Conservation (phyloP, 2,329 filamentous ascomycete species). For the Beauveria scarabaeidicola region DNA sequence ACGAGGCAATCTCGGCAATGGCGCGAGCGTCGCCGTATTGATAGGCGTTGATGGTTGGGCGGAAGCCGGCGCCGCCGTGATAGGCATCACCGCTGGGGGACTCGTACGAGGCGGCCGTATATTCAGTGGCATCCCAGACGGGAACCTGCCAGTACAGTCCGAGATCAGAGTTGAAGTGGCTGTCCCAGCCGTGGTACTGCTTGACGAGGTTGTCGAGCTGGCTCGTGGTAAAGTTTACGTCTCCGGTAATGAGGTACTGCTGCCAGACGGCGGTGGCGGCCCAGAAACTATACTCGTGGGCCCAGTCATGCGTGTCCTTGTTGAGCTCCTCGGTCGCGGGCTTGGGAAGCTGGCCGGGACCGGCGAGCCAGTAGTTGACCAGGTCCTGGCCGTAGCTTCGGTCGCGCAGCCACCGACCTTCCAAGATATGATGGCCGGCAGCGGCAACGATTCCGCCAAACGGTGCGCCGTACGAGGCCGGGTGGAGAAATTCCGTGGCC, state of each 20-base stretch:
- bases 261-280: conserved; percentile 17
- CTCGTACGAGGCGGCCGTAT: conserved; percentile 21
- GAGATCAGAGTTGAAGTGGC: conserved; percentile 23
- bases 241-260: conserved; percentile 27
- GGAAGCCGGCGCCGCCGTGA: conserved; percentile 31
- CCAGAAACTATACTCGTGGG: conserved; percentile 18
- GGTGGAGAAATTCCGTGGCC: conserved; percentile 35
- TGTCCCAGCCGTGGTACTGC: conserved; percentile 31
- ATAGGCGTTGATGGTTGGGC: conserved; percentile 35
- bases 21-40: conserved; percentile 34
- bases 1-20: conserved; percentile 27
- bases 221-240: conserved; percentile 25
- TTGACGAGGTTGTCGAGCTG: conserved; percentile 33
- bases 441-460: conserved; percentile 18
- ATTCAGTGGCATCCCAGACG: conserved; percentile 36
- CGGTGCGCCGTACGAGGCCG: conserved; percentile 20
- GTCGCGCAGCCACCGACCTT: conserved; percentile 32
- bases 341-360: conserved; percentile 15
- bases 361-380: conserved; percentile 17
- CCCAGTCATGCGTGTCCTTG: conserved; percentile 16
- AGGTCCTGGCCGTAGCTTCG: conserved; percentile 28
- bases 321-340: conserved; percentile 12
- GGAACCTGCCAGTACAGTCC: conserved; percentile 35
- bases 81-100: conserved; percentile 19
- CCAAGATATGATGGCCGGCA: conserved; percentile 30